These are phyloP conservation scores for Chenopodium suecicum DNA, from an alignment of 148 eudicot species.

Conservation along the genomic window DNA sequence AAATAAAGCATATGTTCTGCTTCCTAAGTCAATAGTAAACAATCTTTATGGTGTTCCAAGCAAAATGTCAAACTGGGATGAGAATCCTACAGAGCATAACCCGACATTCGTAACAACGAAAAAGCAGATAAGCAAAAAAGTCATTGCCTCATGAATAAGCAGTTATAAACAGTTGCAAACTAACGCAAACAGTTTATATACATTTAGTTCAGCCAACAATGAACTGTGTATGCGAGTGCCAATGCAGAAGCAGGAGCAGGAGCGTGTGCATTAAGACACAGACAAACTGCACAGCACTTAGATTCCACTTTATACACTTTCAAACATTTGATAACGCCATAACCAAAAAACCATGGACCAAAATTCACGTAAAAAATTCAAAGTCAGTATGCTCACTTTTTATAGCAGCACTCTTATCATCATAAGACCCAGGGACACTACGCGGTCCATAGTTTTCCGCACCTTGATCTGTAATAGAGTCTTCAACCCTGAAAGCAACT, in stretches of 20 bases:
- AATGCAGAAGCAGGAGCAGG: neutral
- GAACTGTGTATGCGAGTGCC: neutral
- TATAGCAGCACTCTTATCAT: slow-evolving; percentile 65
- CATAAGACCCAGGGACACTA: slow-evolving; percentile 40
- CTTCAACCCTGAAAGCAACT: slow-evolving; percentile 56
- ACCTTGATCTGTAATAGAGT: slow-evolving; percentile 35
- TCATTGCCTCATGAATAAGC: neutral
- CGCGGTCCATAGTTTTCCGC: slow-evolving; percentile 31
- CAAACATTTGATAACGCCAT: neutral
- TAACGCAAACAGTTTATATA: neutral
- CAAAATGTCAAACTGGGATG: neutral
- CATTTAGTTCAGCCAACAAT: neutral
- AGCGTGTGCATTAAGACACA: neutral
- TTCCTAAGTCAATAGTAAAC: neutral
- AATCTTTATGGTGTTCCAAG: neutral
- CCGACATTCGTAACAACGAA: neutral
- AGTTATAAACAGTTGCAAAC: neutral
- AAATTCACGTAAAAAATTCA: neutral
- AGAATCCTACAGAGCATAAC: neutral
- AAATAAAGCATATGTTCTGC: neutral
- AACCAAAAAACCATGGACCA: neutral
- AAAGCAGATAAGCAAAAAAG: neutral
- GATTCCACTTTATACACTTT: neutral
- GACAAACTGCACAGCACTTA: neutral
- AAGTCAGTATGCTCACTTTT: slow-evolving; percentile 57